phyloP scores from a whole-genome alignment of 1,139 yeast genomes.

The Pichia sp. region DNA sequence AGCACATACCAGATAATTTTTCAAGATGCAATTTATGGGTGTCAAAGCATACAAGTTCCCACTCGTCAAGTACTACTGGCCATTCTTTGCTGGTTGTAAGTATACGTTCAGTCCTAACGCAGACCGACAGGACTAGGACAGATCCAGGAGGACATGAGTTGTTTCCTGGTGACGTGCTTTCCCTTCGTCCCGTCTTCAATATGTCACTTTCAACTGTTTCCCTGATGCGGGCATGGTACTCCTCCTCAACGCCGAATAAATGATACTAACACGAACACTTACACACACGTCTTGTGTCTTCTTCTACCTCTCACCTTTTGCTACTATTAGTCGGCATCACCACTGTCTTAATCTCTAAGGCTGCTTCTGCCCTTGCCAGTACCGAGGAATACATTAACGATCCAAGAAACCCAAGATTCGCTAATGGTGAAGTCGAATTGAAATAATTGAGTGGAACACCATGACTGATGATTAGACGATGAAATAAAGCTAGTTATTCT shows the following conservation, averaged over 20 bases:
- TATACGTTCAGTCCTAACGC: constrained; percentile 10
- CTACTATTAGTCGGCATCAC: constrained; percentile 40
- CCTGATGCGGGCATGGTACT: too few relatives aligned
- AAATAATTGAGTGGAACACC: constrained; percentile 21
- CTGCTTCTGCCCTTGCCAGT: constrained; percentile 51
- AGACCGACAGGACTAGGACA: too few relatives aligned
- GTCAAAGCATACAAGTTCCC: constrained; percentile 34
- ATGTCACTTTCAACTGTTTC: too few relatives aligned
- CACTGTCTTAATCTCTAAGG: constrained; percentile 53
- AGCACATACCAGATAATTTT: not conserved
- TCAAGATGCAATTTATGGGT: constrained; percentile 30
- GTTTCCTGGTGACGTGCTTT: not conserved
- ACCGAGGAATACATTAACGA: constrained; percentile 66
- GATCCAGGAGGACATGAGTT: not conserved
- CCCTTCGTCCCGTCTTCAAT: not conserved
- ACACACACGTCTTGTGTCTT: constrained; percentile 14
- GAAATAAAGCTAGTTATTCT: not conserved
- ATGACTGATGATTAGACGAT: too few relatives aligned
- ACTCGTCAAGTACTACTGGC: constrained; percentile 59
- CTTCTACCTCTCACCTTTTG: not conserved
- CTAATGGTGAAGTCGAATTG: constrained; percentile 46
- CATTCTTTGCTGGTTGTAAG: constrained; percentile 59
- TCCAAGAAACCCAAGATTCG: constrained; percentile 74
- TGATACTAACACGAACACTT: constrained; percentile 15
- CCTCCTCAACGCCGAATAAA: too few relatives aligned